Evolutionary conservation across 768 basidiomycete genomes (phyloP), one percentile per base, ranked within the genome.

Genomic region (Tylopilus sp.): DNA sequence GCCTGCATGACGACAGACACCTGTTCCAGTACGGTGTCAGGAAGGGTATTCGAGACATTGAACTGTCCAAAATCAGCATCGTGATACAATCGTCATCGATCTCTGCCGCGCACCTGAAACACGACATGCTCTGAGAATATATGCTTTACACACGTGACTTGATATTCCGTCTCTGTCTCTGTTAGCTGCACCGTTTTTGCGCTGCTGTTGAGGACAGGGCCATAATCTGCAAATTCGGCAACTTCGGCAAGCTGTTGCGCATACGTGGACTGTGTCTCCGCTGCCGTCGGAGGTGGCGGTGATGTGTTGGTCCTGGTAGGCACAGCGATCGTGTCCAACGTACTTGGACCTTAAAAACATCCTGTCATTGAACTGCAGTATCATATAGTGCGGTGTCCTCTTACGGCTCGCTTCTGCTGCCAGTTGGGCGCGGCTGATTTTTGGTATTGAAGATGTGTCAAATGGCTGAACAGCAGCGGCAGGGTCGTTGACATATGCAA

Each of bases 81-180:
- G 7, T 13, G 7, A 33, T 17, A 28, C 22, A n/a, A 17, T 44
- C 26, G 9, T 19, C 28, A 45, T 7, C 26, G 4, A 26, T 17
- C 21, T 45, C 22, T 16, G 34, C 33, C 26, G 63, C 82, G 48
- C 65, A 92, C 93, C 82, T 96, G 96, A 85, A 99, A 98, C 37
- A 99, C 95, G 54, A 98, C 70, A 66, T 98, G 92, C 55, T 93
- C 91, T 67, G 85, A 86, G 81, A 93, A 99, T 53, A 98, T 83
- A 70, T 99, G 97, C 74, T 98, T 98, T 71, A 97, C 91, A 61
- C 91, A 92, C 11, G 89, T 85, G 43, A 98, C 96, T 65, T 97
- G 93, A 67, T 98, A 99, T 73, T 98, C 97, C 5, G 94, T 98
- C 73, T 98, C 97, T 63, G 83, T 89, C 74, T 99, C 97, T 14